A percentile compares a stretch with the other conserved stretches of the same genome.
phyloP scores from a whole-genome alignment of 352 stramenopile genomes.

The Phytophthora crassamura region DNA sequence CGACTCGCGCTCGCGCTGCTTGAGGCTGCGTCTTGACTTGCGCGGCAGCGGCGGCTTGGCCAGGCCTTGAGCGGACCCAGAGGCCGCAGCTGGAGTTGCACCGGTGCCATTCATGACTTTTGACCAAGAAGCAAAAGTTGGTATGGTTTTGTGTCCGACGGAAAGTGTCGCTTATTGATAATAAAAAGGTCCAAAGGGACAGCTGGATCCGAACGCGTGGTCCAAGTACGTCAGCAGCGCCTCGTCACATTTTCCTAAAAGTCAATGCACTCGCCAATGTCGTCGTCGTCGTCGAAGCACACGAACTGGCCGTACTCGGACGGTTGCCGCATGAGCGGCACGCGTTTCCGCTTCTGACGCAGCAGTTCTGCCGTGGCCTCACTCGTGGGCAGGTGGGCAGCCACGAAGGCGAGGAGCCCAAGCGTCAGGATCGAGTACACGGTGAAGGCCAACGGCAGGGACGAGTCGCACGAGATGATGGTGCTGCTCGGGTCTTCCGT shows the following conservation, averaged over 20 bases:
- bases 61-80: neutral
- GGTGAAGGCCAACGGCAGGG: conserved; percentile 71
- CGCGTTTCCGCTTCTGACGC: conserved; percentile 43
- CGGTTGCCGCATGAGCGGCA: conserved; percentile 59
- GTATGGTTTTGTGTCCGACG: neutral
- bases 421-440: conserved; percentile 54
- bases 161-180: neutral
- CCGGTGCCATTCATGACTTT: conserved; percentile 21
- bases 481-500: conserved; percentile 16
- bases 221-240: neutral
- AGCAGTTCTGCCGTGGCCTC: conserved; percentile 49
- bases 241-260: conserved; percentile 29
- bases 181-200: conserved; percentile 8
- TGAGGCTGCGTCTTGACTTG: conserved; percentile 17
- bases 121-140: too few relatives aligned
- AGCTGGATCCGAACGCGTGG: conserved; percentile 4
- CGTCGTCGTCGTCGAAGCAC: conserved; percentile 73
- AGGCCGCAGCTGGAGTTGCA: neutral
- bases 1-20: conserved; percentile 27
- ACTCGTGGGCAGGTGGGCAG: conserved; percentile 29
- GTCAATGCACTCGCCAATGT: conserved; percentile 29
- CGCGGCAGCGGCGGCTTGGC: conserved; percentile 35
- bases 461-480: conserved; percentile 48
- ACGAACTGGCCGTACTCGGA: conserved; percentile 83
- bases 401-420: conserved; percentile 41